Evolutionary conservation across 495 filamentous ascomycete genomes (phyloP), one percentile per base, ranked within the genome.

Genomic region (Xylaria flabelliformis): DNA sequence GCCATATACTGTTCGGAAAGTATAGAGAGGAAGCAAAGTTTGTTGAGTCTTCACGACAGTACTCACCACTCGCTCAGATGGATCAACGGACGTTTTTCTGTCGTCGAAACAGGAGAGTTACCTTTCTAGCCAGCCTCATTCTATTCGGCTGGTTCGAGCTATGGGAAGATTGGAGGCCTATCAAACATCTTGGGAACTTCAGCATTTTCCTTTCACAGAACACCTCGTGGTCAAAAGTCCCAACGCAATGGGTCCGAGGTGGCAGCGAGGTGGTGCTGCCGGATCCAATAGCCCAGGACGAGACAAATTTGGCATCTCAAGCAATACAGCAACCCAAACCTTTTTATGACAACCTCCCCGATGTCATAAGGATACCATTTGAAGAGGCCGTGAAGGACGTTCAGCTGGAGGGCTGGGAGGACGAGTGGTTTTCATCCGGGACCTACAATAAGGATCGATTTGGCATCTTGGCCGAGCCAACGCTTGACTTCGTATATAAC

Each of bases 401-500:
- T 12, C 68, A 72, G 39, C 63, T 83, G 19, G 73, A 79, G 19
- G 82, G 82, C 12, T 83, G 82, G 82, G 82, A 83, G 71, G 82
- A 83, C 59, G 75, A 81, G 48, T 83, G 82, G 82, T 79, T 82
- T 55, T 76, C 81, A 24, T 75, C 76, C 4, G 79, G 76, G 0
- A 63, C 74, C 10, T 84, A 77, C 67, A 68, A 75, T 36, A 74
- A 58, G 26, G 75, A 80, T 34, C 74, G 77, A 48, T 53, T 72
- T 48, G 77, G 77, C 19, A 69, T 68, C 46, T 48, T 81, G 19
- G 65, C 67, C n/a, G 82, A 84, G 71, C 81, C 82, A 12, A 83
- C 81, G 64, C 82, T 84, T 56, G 82, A 84, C 64, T 84, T 84
- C 61, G 79, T 84, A 21, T 84, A 84, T 64, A 82, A 80, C 36